Evolutionary conservation across 331 rosid species (phyloP).

Genomic region (Rhamnella rubrinervis): DNA sequence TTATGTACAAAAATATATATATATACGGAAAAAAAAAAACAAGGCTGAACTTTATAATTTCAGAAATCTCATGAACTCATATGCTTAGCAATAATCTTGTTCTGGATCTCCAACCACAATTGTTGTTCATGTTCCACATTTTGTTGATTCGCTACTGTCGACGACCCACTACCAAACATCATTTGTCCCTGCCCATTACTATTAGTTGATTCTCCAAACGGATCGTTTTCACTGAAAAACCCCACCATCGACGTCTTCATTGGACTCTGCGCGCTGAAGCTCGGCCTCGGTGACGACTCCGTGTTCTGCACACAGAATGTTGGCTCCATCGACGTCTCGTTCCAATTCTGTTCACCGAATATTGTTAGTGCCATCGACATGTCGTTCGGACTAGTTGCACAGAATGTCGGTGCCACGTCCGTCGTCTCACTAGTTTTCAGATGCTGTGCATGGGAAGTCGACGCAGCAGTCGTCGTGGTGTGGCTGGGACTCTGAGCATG

Average conservation of each 20-base stretch:
- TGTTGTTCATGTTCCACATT: conserved; percentile 44
- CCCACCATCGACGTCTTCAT: not conserved
- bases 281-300: not conserved
- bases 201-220: conserved; percentile 38
- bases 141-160: conserved; percentile 29
- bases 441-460: not conserved
- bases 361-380: too few relatives aligned
- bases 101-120: conserved; percentile 74
- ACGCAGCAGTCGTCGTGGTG: not conserved
- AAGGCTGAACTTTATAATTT: too few relatives aligned
- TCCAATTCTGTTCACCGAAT: not conserved
- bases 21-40: too few relatives aligned
- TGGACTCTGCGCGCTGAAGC: not conserved
- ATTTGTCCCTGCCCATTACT: too few relatives aligned
- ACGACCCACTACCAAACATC: conserved; percentile 7
- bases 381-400: too few relatives aligned
- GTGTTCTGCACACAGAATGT: not conserved
- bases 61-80: conserved; percentile 21
- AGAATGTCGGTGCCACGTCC: too few relatives aligned
- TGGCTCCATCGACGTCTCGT: conserved; percentile 10
- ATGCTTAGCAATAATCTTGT: conserved; percentile 66
- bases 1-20: too few relatives aligned
- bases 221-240: conserved; percentile 35
- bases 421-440: not conserved
- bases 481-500: not conserved